Evolutionary conservation across 2,329 filamentous ascomycete species (phyloP), one percentile per base, ranked within the genome.

Genomic region (Fusarium circinatum): DNA sequence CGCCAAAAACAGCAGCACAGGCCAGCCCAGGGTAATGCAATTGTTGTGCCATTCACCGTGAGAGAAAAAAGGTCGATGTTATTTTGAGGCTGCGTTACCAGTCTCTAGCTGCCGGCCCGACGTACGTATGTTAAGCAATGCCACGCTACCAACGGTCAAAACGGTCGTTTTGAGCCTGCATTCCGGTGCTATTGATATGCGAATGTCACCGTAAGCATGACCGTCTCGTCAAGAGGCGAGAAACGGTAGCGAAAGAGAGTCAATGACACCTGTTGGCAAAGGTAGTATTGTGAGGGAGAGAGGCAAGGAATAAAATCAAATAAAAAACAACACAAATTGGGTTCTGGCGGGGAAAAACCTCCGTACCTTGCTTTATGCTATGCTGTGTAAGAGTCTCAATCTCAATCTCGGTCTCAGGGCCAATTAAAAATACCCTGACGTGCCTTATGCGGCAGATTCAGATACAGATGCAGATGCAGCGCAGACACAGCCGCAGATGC

Each of bases 61-160:
- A 49, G 22, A 36, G n/a, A 45, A 26, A 57, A 34, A 58, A 17
- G 30, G 17, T 17, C 39, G 24, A 55, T 55, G 17, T 44, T 41
- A 30, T 41, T 18, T 41, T 62, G n/a, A 62, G 34, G 58, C 34
- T 26, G 12, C 38, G 39, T 57, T 64, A 57, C 58, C 30, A 22
- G 49, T 22, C 22, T 28, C 44, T 62, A 38, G 42, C 22, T 62
- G 34, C 68, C 68, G 67, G 61, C 24, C 68, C 61, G 67, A 61
- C 15, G 11, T 8, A 28, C 32, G 32, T 15, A 34, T 34, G 30
- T 30, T 24, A 39, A 51, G 48, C 32, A 68, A 68, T 63, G 68
- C 58, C 67, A 65, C 67, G 63, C 59, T 26, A 63, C 26, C 22
- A 72, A 74, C 71, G 51, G 68, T 44, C 28, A 17, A 48, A 66